phyloP scores from a whole-genome alignment of 1,139 yeast species.

The Maudiozyma humilis region DNA sequence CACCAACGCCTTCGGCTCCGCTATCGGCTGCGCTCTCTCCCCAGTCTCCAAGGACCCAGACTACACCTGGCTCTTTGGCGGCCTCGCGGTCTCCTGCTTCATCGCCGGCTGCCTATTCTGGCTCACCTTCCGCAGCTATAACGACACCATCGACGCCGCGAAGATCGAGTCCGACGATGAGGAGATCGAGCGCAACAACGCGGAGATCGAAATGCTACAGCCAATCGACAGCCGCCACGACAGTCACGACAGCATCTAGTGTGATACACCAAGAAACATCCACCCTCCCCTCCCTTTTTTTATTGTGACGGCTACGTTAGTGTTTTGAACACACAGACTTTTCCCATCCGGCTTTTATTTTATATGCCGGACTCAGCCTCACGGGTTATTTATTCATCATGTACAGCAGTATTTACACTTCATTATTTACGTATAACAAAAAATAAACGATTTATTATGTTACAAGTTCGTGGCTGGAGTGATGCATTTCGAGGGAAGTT shows the following conservation, averaged over 20 bases:
- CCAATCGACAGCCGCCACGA: not conserved
- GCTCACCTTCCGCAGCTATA: slow-evolving; percentile 49
- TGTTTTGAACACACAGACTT: not conserved
- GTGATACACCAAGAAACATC: not conserved
- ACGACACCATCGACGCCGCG: slow-evolving; percentile 41
- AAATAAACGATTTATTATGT: not conserved
- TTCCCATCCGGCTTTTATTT: no score
- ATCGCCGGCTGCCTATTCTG: slow-evolving; percentile 57
- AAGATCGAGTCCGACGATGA: slow-evolving; percentile 13
- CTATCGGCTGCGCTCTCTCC: slow-evolving; percentile 64
- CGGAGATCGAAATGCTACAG: slow-evolving; percentile 7
- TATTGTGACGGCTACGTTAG: not conserved
- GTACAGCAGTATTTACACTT: not conserved
- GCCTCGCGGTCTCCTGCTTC: slow-evolving; percentile 51
- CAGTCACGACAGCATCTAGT: not conserved
- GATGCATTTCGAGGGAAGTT: not conserved
- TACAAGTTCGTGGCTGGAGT: not conserved
- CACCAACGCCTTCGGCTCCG: slow-evolving; percentile 59
- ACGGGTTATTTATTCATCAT: not conserved
- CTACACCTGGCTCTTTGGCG: slow-evolving; percentile 58
- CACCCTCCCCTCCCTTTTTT: slow-evolving; percentile 12
- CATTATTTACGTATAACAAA: not conserved
- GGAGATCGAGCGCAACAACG: slow-evolving; percentile 5
- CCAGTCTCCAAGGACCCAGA: slow-evolving; percentile 61
- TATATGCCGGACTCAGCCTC: not conserved